phyloP scores from a whole-genome alignment of 352 stramenopile species.

The Peronosclerospora sorghi region DNA sequence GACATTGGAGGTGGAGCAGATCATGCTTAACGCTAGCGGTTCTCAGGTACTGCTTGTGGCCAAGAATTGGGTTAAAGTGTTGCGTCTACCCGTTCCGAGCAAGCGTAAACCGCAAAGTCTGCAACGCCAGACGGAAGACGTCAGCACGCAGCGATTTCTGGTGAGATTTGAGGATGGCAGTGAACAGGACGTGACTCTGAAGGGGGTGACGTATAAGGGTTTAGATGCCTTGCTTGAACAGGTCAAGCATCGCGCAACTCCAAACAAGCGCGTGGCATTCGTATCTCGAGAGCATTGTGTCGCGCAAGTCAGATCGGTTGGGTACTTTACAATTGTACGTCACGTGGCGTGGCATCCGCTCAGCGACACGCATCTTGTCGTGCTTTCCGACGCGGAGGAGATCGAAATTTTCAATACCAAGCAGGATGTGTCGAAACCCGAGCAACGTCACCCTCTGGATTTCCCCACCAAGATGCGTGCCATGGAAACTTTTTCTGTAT shows the following conservation, averaged over 20 bases:
- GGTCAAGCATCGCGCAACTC: constrained; percentile 15
- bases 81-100: constrained; percentile 28
- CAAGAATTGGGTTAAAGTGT: constrained; percentile 48
- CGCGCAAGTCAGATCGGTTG: constrained; percentile 36
- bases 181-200: constrained; percentile 15
- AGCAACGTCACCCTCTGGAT: constrained; percentile 57
- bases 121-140: constrained; percentile 5
- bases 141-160: constrained; percentile 24
- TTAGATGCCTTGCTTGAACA: constrained; percentile 20
- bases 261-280: constrained; percentile 23
- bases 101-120: constrained; percentile 11
- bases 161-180: constrained; percentile 41
- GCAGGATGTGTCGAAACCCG: constrained; percentile 52
- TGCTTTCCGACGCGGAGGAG: constrained; percentile 67
- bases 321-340: constrained; percentile 42
- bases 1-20: constrained; percentile 36
- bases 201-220: constrained; percentile 12
- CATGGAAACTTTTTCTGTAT: constrained; percentile 24
- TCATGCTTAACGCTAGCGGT: constrained; percentile 46
- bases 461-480: constrained; percentile 26
- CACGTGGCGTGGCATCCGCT: constrained; percentile 63
- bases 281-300: constrained; percentile 47
- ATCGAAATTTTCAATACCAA: constrained; percentile 56
- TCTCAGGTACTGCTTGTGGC: constrained; percentile 45
- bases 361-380: constrained; percentile 57